Evolutionary conservation across 306 rosid species (phyloP).

Genomic region (Medicago ruthenica): DNA sequence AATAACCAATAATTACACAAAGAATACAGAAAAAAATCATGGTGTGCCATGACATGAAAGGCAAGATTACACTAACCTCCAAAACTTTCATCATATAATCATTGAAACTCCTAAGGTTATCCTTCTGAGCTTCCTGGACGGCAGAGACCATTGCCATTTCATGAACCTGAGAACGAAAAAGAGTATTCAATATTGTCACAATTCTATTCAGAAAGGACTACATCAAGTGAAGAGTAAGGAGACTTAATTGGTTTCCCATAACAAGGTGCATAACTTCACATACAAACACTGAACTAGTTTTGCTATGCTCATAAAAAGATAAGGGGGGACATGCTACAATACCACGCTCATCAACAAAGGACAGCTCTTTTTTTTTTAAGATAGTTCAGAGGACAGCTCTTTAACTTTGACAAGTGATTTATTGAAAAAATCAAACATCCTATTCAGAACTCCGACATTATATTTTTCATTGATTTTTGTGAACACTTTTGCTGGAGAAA

Average conservation of each 20-base stretch:
- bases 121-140: slow-evolving; percentile 96
- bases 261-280: slow-evolving; percentile 31
- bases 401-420: slow-evolving; percentile 11
- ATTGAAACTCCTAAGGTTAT: slow-evolving; percentile 88
- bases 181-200: slow-evolving; percentile 33
- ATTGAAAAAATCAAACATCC: slow-evolving; percentile 16
- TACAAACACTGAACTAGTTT: slow-evolving; percentile 6
- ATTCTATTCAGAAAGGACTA: slow-evolving; percentile 23
- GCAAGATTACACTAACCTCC: slow-evolving; percentile 69
- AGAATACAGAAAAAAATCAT: slow-evolving; percentile 9
- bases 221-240: slow-evolving; percentile 2
- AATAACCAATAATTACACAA: slow-evolving; percentile 14
- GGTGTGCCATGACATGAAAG: slow-evolving; percentile 26
- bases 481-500: slow-evolving; percentile 2
- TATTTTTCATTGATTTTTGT: slow-evolving; percentile 26
- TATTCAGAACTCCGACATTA: slow-evolving; percentile 4
- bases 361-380: not conserved
- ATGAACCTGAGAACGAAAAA: slow-evolving; percentile 71
- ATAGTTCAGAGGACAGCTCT: not conserved
- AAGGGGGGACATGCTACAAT: not conserved
- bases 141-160: slow-evolving; percentile 99
- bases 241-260: not conserved
- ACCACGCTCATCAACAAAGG: slow-evolving; percentile 9
- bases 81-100: slow-evolving; percentile 93
- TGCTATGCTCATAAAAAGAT: not conserved